Base-by-base conservation (phyloP, 2,329 filamentous ascomycete species). In the Paecilomyces niveus region DNA sequence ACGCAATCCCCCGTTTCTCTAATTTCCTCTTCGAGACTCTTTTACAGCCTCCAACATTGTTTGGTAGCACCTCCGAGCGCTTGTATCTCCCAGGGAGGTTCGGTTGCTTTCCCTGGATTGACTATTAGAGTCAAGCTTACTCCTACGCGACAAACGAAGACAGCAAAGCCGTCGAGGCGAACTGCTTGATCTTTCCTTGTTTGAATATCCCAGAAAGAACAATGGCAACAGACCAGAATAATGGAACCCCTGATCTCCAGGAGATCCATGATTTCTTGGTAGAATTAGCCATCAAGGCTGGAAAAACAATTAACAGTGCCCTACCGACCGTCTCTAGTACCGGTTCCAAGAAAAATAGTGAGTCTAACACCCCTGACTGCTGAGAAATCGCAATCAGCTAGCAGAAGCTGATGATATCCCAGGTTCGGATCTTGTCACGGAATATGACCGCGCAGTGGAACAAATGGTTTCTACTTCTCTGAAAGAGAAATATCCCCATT, bases 381-480 rank as follows among this genome's bases (percentile, higher is more conserved):
- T 33, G 15, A 21, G 24, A 22, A 50, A 11, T 22, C 31, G 54
- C 22, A 55, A 15, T 18, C 18, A 15, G 39, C 15, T 15, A 31
- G 22, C 15, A 26, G n/a, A 45, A 10, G 31, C 18, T 58, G 52
- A 61, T 29, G 33, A 24, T 29, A 33, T 11, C 11, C 45, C 39
- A 45, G 81, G 81, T 56, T 83, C 83, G 59, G 84, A 87, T 66
- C 77, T 86, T 33, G 84, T 87, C 18, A 87, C 84, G 7, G 82
- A 86, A 72, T 86, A 84, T 58, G 84, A 87, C 70, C 81, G 79
- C 61, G 83, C 82, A 4, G 83, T 86, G 33, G 84, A 87, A 67
- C 78, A 76, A 22, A 78, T 84, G 70, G 79, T 86, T 49, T 84
- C 80, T 4, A 74, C 74, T 3, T 73, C 74, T 1, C 73, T 86